Evolutionary conservation across 768 basidiomycete species (phyloP).

Genomic region (Auricularia cornea): DNA sequence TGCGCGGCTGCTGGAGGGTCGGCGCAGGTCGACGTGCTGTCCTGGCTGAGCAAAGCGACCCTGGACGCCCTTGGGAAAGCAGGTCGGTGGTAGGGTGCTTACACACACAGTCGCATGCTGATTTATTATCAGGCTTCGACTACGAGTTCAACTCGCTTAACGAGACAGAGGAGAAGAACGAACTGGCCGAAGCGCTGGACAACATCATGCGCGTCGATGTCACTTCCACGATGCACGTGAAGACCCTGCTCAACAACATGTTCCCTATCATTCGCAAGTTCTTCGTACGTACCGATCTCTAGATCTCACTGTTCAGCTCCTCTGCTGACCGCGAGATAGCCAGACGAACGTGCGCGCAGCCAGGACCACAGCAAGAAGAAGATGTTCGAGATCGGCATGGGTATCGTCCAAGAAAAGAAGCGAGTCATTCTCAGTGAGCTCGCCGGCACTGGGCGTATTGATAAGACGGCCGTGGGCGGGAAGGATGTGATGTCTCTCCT

Average conservation of each 20-base stretch:
- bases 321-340: not conserved
- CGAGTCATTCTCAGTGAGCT: constrained; percentile 15
- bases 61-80: constrained; percentile 31
- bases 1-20: too few species aligned
- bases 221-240: too few species aligned
- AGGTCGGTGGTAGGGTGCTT: constrained; percentile 42
- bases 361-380: not conserved
- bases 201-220: too few species aligned
- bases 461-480: constrained; percentile 17
- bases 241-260: constrained; percentile 12
- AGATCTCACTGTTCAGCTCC: too few species aligned
- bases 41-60: too few species aligned
- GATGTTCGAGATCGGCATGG: constrained; percentile 20
- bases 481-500: constrained; percentile 57
- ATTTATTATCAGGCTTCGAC: constrained; percentile 22
- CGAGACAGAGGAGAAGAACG: constrained; percentile 18
- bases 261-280: constrained; percentile 18
- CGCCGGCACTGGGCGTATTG: not conserved
- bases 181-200: constrained; percentile 11
- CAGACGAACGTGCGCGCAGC: constrained; percentile 10
- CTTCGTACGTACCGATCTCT: too few species aligned
- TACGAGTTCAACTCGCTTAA: constrained; percentile 27
- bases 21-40: too few species aligned
- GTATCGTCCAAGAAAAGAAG: constrained; percentile 25
- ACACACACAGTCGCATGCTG: too few species aligned